Base-by-base conservation (phyloP, 768 basidiomycete species). In the Cubamyces sp. region DNA sequence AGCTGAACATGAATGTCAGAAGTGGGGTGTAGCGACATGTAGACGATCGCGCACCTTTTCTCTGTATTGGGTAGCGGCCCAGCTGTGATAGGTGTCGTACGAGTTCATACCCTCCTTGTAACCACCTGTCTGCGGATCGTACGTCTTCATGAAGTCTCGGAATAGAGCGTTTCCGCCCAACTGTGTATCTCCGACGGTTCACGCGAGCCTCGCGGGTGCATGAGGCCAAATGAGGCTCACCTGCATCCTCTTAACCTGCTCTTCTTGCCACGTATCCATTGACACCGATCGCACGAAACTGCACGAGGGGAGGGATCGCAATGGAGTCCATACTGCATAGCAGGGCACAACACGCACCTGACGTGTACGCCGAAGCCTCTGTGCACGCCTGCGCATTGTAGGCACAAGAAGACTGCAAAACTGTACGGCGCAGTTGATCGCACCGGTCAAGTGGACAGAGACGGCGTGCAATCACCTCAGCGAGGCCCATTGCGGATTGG, bases 401-500 rank as follows among this genome's bases (percentile, higher is more conserved):
- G 80, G 75, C 96, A 99, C 58, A 98, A 83, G 72, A 96, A 96
- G 59, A 94, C 81, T 40, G 92, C 91, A 71, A 92, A 91, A 74
- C 88, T 91, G 73, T 56, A 45, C 40, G 53, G 57, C 64, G 59
- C 28, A 51, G 54, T 60, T 25, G 42, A 54, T 45, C 19, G 49
- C 39, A 49, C 18, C 39, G 49, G 26, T 54, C 51, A 59, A 47
- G 58, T 39, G 50, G 48, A 45, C 30, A 48, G 53, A 59, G 50
- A 60, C 37, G 50, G 23, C 16, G 49, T 1, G 12, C 15, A 55
- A 76, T 62, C 66, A 90, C 90, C 90, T 85, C 65, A 92, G 74
- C 25, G 87, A 88, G n/a, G 93, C 92, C 95, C 95, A 98, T 72
- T 96, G 95, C 0, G 95, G 95, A 70, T 93, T 92, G n/a, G 91